These are phyloP conservation scores for Rhynchosporium graminicola DNA, from an alignment of 2,329 filamentous ascomycete genomes.

Conservation along the genomic window DNA sequence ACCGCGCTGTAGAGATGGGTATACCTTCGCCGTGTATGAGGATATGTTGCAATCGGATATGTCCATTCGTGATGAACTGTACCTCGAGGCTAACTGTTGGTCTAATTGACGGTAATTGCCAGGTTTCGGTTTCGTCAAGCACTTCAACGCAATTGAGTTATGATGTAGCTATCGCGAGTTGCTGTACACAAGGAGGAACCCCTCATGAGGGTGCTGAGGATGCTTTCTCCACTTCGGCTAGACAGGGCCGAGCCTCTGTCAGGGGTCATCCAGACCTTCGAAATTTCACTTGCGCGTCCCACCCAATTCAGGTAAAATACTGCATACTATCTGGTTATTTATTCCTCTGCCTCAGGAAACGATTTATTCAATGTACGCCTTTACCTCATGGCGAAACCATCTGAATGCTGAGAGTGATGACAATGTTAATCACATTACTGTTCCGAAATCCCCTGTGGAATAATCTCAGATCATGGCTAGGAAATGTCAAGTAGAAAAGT, in stretches of 20 bases:
- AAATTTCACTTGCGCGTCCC: not conserved
- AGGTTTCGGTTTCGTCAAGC: not conserved
- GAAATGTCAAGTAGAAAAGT: not conserved
- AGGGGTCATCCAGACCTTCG: not conserved
- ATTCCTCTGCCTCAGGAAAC: too few species aligned
- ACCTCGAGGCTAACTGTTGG: not conserved
- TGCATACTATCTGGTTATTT: too few species aligned
- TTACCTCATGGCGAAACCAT: too few species aligned
- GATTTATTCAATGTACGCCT: too few species aligned
- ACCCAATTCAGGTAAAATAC: not conserved
- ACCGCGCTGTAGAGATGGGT: too few species aligned
- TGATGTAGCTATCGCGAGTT: not conserved
- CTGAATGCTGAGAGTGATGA: too few species aligned
- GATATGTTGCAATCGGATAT: not conserved
- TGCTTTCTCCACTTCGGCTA: constrained; percentile 1
- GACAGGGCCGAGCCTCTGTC: constrained; percentile 7
- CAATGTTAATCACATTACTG: too few species aligned
- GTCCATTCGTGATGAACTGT: not conserved
- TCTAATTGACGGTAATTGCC: not conserved
- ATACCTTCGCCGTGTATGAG: constrained; percentile 2
- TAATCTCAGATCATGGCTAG: not conserved
- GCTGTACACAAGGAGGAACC: constrained; percentile 9
- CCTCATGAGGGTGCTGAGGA: not conserved
- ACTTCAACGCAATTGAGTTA: not conserved
- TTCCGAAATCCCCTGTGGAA: too few species aligned